Evolutionary conservation across 371 early-diverging fungal genomes (phyloP).

Genomic region (Mortierella sp.): DNA sequence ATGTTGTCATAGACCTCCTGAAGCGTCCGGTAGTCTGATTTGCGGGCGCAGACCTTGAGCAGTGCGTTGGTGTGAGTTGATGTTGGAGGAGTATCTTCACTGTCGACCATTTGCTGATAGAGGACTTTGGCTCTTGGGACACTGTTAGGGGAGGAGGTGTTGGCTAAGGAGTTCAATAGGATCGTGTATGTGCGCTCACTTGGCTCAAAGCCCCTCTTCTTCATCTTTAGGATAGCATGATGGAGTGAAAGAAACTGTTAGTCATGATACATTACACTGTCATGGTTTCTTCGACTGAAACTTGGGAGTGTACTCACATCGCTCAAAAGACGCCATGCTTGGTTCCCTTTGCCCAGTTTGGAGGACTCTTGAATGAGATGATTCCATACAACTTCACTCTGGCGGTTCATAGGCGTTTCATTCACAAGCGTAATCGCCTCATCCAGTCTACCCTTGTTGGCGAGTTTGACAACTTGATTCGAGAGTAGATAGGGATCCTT

Average conservation of each 20-base stretch:
- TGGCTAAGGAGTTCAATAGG: slow-evolving; percentile 54
- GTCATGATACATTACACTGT: too few relatives aligned
- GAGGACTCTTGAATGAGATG: slow-evolving; percentile 56
- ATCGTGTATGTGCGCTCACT: slow-evolving; percentile 55
- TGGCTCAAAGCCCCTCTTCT: slow-evolving; percentile 54
- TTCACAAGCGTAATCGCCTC: slow-evolving; percentile 56
- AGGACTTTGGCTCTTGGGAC: slow-evolving; percentile 43
- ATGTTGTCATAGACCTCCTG: slow-evolving; percentile 32
- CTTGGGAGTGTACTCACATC: slow-evolving; percentile 50
- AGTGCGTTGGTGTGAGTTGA: slow-evolving; percentile 55
- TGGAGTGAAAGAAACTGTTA: neutral
- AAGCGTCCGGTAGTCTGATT: slow-evolving; percentile 28
- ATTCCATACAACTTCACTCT: slow-evolving; percentile 61
- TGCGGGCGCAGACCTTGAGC: slow-evolving; percentile 55
- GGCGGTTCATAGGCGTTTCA: slow-evolving; percentile 47
- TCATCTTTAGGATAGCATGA: slow-evolving; percentile 52
- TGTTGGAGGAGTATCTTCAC: slow-evolving; percentile 22
- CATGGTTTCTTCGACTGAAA: too few relatives aligned
- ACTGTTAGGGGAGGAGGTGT: slow-evolving; percentile 43
- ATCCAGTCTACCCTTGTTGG: slow-evolving; percentile 41
- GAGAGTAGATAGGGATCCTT: slow-evolving; percentile 57
- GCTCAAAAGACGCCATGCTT: slow-evolving; percentile 44
- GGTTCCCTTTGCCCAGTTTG: slow-evolving; percentile 38
- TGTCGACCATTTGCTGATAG: slow-evolving; percentile 31
- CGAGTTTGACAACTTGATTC: slow-evolving; percentile 49